Evolutionary conservation across 371 early-diverging fungal species (phyloP).

Genomic region (Coemansia sp.): DNA sequence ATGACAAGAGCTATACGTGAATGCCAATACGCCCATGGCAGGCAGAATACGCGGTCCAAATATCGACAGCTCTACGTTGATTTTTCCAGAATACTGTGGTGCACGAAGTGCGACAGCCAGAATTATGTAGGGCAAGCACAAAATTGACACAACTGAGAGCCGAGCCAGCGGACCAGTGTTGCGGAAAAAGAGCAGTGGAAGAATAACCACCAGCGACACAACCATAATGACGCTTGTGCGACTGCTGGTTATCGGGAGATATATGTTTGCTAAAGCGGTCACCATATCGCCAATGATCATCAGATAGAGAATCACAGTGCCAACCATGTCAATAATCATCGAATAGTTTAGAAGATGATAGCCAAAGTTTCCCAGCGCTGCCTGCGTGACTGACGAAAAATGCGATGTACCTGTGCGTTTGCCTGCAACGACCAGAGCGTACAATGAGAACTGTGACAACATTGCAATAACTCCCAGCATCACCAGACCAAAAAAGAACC

Average conservation of each 20-base stretch:
- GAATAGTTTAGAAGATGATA: conserved; percentile 64
- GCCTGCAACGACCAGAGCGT: conserved; percentile 64
- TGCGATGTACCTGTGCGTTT: conserved; percentile 65
- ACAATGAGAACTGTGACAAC: conserved; percentile 73
- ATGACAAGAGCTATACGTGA: conserved; percentile 81
- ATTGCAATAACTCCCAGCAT: conserved; percentile 61
- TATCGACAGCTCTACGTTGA: conserved; percentile 54
- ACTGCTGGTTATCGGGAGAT: conserved; percentile 45
- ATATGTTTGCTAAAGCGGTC: conserved; percentile 53
- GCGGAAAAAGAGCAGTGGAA: conserved; percentile 70
- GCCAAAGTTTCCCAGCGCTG: conserved; percentile 70
- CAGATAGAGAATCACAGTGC: conserved; percentile 73
- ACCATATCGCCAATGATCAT: conserved; percentile 69
- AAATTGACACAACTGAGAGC: conserved; percentile 64
- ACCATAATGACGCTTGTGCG: conserved; percentile 56
- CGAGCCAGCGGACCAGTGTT: conserved; percentile 75
- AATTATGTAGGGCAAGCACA: conserved; percentile 68
- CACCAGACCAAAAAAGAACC: conserved; percentile 65
- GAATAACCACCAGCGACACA: conserved; percentile 57
- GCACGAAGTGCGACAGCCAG: conserved; percentile 67
- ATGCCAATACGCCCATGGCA: conserved; percentile 76
- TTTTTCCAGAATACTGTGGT: conserved; percentile 54
- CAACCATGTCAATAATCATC: conserved; percentile 73
- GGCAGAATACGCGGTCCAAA: conserved; percentile 65
- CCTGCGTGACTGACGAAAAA: conserved; percentile 69